Evolutionary conservation across 2,329 filamentous ascomycete genomes (phyloP).

Genomic region (Claviceps humidiphila): DNA sequence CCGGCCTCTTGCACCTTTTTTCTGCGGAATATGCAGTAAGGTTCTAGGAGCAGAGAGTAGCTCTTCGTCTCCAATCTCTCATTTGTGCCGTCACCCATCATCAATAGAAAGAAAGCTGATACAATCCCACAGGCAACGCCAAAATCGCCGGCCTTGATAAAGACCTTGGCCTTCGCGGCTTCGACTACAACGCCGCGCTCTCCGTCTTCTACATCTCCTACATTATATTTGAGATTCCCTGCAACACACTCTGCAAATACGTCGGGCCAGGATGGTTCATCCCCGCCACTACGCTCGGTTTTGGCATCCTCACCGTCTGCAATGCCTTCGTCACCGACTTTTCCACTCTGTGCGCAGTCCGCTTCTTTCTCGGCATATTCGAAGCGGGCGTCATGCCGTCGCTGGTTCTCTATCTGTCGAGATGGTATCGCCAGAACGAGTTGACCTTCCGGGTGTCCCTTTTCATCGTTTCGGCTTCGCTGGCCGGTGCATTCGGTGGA

Average conservation of each 20-base stretch:
- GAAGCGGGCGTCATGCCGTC: conserved; percentile 54
- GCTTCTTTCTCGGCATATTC: conserved; percentile 47
- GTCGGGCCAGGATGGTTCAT: conserved; percentile 54
- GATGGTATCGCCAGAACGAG: conserved; percentile 51
- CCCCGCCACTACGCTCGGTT: conserved; percentile 40
- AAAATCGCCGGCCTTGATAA: conserved; percentile 41
- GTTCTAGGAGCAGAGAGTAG: too few relatives aligned
- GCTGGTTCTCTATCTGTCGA: conserved; percentile 50
- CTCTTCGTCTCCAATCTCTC: too few relatives aligned
- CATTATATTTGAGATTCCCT: conserved; percentile 52
- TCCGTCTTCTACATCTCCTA: conserved; percentile 53
- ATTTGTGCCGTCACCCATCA: too few relatives aligned
- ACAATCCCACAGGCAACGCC: conserved; percentile 35
- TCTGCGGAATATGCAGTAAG: background rate
- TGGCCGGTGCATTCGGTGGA: conserved; percentile 56
- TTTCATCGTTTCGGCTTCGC: conserved; percentile 52
- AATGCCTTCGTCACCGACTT: conserved; percentile 46
- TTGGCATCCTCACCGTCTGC: conserved; percentile 45
- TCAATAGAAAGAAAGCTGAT: background rate
- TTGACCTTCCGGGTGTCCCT: conserved; percentile 48
- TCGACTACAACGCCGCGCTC: conserved; percentile 50
- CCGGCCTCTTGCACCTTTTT: background rate
- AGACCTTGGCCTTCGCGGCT: conserved; percentile 37
- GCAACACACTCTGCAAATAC: conserved; percentile 48
- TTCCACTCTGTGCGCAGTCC: conserved; percentile 34